Conservation (phyloP, 2,329 filamentous ascomycete species). For the Aureobasidium zeae region DNA sequence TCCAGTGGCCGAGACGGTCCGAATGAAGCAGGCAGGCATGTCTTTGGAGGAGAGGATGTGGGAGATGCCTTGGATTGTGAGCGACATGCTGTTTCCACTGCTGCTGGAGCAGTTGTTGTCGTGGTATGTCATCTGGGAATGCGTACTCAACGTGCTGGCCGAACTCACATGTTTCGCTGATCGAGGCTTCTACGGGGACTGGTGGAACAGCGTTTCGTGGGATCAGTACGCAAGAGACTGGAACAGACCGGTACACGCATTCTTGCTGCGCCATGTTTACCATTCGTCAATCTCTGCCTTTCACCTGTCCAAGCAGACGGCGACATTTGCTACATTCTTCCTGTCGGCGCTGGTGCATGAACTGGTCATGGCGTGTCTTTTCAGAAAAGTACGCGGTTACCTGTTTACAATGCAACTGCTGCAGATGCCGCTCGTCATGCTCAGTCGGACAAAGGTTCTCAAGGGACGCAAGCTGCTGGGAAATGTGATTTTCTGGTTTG, state of each 20-base stretch:
- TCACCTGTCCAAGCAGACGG: conserved; percentile 58
- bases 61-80: conserved; percentile 66
- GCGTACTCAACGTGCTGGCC: conserved; percentile 60
- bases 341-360: conserved; percentile 64
- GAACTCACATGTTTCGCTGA: conserved; percentile 71
- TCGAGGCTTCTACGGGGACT: conserved; percentile 54
- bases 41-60: conserved; percentile 51
- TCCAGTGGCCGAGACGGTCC: conserved; percentile 56
- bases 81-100: conserved; percentile 67
- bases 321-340: conserved; percentile 67
- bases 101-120: conserved; percentile 68
- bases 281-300: conserved; percentile 67
- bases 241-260: conserved; percentile 74
- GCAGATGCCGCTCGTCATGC: conserved; percentile 59
- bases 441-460: conserved; percentile 59
- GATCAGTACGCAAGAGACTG: conserved; percentile 73
- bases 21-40: conserved; percentile 58
- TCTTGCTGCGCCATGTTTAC: conserved; percentile 69
- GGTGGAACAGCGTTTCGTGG: conserved; percentile 51
- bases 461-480: conserved; percentile 54
- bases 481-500: conserved; percentile 69
- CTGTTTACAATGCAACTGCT: conserved; percentile 63
- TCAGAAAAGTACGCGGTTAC: conserved; percentile 68
- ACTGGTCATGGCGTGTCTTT: conserved; percentile 70
- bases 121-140: conserved; percentile 74